Evolutionary conservation across 2,329 filamentous ascomycete genomes (phyloP), one percentile per base, ranked within the genome.

Genomic region (Pseudopithomyces chartarum): DNA sequence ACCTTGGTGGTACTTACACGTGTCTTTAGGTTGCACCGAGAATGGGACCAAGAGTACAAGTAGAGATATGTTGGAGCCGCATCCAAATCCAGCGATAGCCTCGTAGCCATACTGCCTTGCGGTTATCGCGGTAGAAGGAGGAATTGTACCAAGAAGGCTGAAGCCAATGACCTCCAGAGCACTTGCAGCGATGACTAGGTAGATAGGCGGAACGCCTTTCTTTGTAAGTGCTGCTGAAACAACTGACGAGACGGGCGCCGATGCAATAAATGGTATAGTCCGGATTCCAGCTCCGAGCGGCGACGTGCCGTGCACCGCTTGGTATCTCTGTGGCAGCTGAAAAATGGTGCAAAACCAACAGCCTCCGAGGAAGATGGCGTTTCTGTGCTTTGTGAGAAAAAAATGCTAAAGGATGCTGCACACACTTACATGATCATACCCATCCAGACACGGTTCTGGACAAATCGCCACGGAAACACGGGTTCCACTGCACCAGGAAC

Each of bases 271-370:
- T 3, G 43, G 43, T 20, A 45, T 29, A 11, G 3, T 29, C 17
- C 26, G 22, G n/a, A 32, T 32, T 2, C 43, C 43, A 11, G 43
- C 22, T 32, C 23, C 22, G 12, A 45, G 17, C 1, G 43, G 23
- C 5, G 43, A 45, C 15, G 15, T 17, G 6, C 23, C 43, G 32
- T 45, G 22, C 7, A 45, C 26, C 5, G 32, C 26, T 33, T 45
- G 43, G 13, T 23, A 45, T 32, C 26, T 6, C 20, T 45, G 43
- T 29, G 43, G 43, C 2, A 45, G 26, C 32, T 45, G 43, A n/a
- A 45, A 45, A 26, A 45, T 60, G 50, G 34, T 66, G 61, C 8
- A 63, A 63, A 13, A 67, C 59, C 22, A 63, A 58, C 15, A 61
- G 1, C 34, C 50, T 15, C 64, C 64, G 19, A 42, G 44, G 12